phyloP scores from a whole-genome alignment of 1,139 yeast species.

The Geotrichum restrictum region DNA sequence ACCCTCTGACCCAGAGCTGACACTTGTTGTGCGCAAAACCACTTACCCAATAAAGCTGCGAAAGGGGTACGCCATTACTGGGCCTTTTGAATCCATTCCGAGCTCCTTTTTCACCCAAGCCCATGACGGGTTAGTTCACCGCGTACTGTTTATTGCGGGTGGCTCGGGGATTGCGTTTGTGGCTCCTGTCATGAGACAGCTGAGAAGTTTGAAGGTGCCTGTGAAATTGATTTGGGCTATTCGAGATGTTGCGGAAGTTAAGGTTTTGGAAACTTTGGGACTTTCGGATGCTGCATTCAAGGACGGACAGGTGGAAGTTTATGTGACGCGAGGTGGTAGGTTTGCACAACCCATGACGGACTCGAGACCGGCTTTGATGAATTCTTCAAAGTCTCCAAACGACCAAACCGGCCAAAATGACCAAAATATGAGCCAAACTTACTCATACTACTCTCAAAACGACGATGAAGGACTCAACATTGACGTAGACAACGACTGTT shows the following conservation, averaged over 20 bases:
- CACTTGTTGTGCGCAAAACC: conserved; percentile 61
- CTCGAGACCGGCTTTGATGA: not conserved
- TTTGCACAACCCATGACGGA: conserved; percentile 1
- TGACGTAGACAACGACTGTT: conserved; percentile 16
- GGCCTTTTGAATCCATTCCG: conserved; percentile 54
- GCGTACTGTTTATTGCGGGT: conserved; percentile 65
- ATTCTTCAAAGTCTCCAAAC: too few relatives aligned
- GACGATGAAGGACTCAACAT: conserved; percentile 17
- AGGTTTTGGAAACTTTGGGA: conserved; percentile 47
- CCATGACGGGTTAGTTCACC: conserved; percentile 40
- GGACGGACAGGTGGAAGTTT: conserved; percentile 33
- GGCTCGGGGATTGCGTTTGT: conserved; percentile 80
- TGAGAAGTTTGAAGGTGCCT: conserved; percentile 73
- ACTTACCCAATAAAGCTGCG: conserved; percentile 52
- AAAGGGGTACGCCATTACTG: conserved; percentile 61
- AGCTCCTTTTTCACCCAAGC: conserved; percentile 33
- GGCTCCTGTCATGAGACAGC: conserved; percentile 69
- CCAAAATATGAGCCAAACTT: too few relatives aligned
- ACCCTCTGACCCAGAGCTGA: conserved; percentile 48
- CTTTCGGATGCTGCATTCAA: conserved; percentile 33
- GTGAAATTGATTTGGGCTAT: conserved; percentile 84
- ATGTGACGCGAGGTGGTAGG: conserved; percentile 30
- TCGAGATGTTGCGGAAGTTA: conserved; percentile 72
- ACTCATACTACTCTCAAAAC: conserved; percentile 10
- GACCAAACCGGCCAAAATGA: too few relatives aligned